Conservation (phyloP, 805 yeast genomes). For the Danielozyma ontarioensis region DNA sequence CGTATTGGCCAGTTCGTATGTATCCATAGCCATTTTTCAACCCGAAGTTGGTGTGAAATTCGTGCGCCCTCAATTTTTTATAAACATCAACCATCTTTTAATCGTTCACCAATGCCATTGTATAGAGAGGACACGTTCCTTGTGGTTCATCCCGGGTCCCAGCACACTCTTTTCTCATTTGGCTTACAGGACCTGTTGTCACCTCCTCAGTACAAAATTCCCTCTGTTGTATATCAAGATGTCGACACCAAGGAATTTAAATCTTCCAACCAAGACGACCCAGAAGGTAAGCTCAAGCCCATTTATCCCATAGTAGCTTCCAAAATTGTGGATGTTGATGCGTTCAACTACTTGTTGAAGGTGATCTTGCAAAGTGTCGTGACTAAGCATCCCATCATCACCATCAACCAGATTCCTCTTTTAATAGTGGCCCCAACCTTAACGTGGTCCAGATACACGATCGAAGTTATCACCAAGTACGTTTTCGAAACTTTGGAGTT, state of each 20-base stretch:
- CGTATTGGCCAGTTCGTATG: no score
- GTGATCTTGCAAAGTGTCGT: slow-evolving; percentile 36
- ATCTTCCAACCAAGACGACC: slow-evolving; percentile 25
- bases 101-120: slow-evolving; percentile 33
- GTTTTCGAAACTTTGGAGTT: slow-evolving; percentile 69
- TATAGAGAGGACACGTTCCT: slow-evolving; percentile 41
- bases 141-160: slow-evolving; percentile 77
- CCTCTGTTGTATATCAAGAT: slow-evolving; percentile 66
- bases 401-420: slow-evolving; percentile 66
- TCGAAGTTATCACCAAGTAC: slow-evolving; percentile 69
- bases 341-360: slow-evolving; percentile 59
- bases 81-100: no score
- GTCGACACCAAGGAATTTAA: slow-evolving; percentile 31
- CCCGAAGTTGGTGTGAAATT: no score
- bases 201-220: slow-evolving; percentile 71
- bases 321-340: slow-evolving; percentile 59
- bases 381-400: slow-evolving; percentile 35
- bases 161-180: slow-evolving; percentile 66
- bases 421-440: slow-evolving; percentile 57
- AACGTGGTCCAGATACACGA: slow-evolving; percentile 61
- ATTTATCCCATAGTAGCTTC: slow-evolving; percentile 65
- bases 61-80: no score
- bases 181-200: slow-evolving; percentile 73
- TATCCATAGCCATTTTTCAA: no score
- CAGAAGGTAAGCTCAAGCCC: slow-evolving; percentile 6